phyloP scores from a whole-genome alignment of 495 filamentous ascomycete genomes.

The Astrothelium macrocarpum region DNA sequence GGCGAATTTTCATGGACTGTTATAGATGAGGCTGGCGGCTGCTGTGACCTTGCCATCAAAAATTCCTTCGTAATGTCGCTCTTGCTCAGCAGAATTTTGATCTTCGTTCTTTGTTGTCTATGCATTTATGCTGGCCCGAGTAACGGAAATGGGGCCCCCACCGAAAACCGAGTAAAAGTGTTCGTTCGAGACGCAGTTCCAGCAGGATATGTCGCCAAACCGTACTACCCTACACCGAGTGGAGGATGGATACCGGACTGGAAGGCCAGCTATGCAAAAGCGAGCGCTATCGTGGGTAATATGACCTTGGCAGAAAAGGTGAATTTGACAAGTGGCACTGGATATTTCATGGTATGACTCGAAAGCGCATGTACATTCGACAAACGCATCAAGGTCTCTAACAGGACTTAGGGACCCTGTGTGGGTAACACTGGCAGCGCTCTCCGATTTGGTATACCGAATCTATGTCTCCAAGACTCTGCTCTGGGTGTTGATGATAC shows the following conservation, averaged over 20 bases:
- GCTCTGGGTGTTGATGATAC: slow-evolving; percentile 65
- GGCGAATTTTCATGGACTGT: background rate
- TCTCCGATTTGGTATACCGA: slow-evolving; percentile 63
- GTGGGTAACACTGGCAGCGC: slow-evolving; percentile 49
- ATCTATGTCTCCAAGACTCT: slow-evolving; percentile 78
- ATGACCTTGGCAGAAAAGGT: slow-evolving; percentile 87
- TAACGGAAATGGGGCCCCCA: background rate
- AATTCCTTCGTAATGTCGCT: background rate
- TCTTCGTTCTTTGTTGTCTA: background rate
- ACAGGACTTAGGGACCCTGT: slow-evolving; percentile 4
- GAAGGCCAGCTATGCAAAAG: slow-evolving; percentile 74
- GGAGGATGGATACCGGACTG: slow-evolving; percentile 66
- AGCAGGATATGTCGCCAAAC: slow-evolving; percentile 27
- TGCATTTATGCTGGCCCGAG: background rate
- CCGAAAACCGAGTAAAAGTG: background rate
- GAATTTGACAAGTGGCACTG: slow-evolving; percentile 77
- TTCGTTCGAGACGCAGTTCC: background rate
- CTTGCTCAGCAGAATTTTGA: background rate
- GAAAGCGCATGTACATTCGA: background rate
- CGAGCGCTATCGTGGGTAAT: slow-evolving; percentile 60
- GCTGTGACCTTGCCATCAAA: background rate
- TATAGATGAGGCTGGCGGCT: background rate
- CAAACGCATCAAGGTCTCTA: background rate
- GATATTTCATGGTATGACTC: slow-evolving; percentile 25
- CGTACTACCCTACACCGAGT: slow-evolving; percentile 75